Conservation (phyloP, 2,329 filamentous ascomycete species). For the Aspergillus awamori region DNA sequence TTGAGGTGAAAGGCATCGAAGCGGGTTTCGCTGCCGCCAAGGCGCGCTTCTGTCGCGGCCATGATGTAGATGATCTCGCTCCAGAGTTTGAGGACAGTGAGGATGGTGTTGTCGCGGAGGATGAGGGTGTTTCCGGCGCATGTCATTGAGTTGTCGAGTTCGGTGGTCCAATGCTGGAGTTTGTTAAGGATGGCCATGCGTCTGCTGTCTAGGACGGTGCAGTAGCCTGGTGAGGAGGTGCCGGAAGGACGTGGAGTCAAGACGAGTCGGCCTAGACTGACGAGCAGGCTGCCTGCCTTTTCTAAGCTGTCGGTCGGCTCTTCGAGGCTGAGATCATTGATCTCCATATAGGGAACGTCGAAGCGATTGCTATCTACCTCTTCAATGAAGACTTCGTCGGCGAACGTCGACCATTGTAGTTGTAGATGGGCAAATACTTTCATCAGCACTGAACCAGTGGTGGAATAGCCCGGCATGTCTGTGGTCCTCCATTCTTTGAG, state of each 20-base stretch:
- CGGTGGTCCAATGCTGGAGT: not conserved
- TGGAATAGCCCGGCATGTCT: not conserved
- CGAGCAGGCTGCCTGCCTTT: not conserved
- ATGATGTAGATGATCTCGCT: conserved; percentile 2
- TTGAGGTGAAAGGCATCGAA: not conserved
- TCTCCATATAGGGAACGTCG: not conserved
- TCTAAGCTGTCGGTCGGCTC: not conserved
- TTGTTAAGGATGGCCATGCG: conserved; percentile 1
- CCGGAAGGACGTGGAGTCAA: not conserved
- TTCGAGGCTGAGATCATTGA: not conserved
- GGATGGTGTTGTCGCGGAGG: not conserved
- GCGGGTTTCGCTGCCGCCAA: not conserved
- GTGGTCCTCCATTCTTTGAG: not conserved
- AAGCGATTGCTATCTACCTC: not conserved
- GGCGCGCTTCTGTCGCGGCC: not conserved
- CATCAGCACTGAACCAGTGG: conserved; percentile 5
- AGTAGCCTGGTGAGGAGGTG: not conserved
- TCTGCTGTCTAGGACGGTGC: not conserved
- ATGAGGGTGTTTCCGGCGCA: not conserved
- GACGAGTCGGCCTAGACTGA: not conserved
- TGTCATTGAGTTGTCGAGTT: not conserved
- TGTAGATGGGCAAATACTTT: conserved; percentile 15
- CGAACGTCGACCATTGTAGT: conserved; percentile 14
- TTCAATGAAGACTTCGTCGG: conserved; percentile 6
- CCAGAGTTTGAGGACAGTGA: not conserved